These are phyloP conservation scores for Osmanthus fragrans DNA, from an alignment of 257 asterid genomes.

Conservation along the genomic window DNA sequence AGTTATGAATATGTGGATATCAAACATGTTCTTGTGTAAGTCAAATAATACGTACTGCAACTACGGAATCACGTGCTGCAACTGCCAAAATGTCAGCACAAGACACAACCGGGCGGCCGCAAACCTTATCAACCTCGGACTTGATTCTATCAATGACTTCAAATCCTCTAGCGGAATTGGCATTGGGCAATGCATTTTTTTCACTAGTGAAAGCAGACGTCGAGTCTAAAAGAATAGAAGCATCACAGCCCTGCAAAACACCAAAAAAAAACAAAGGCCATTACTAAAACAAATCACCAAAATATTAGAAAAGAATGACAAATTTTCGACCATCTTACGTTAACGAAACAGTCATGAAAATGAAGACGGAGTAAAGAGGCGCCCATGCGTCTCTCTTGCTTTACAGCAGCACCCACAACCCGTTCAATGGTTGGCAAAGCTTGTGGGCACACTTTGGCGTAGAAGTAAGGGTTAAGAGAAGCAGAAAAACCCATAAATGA, in stretches of 20 bases:
- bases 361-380: slow-evolving; percentile 45
- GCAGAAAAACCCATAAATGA: not conserved
- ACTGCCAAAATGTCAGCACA: slow-evolving; percentile 62
- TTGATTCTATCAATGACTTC: slow-evolving; percentile 58
- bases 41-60: slow-evolving; percentile 25
- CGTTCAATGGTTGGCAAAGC: slow-evolving; percentile 45
- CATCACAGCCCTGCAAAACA: slow-evolving; percentile 56
- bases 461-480: slow-evolving; percentile 19
- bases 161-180: slow-evolving; percentile 55
- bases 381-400: slow-evolving; percentile 41
- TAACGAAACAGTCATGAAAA: slow-evolving; percentile 48
- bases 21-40: not conserved
- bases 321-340: not conserved
- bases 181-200: slow-evolving; percentile 45
- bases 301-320: too few species aligned
- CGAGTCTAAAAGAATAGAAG: slow-evolving; percentile 44
- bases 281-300: not conserved
- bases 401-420: slow-evolving; percentile 40
- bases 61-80: slow-evolving; percentile 68
- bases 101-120: slow-evolving; percentile 43
- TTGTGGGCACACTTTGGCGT: slow-evolving; percentile 30
- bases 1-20: too few species aligned
- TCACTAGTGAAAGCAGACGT: slow-evolving; percentile 42
- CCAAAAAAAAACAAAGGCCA: not conserved
- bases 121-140: slow-evolving; percentile 38